A percentile compares a stretch with the other conserved stretches of the same genome.
These are phyloP conservation scores for Lasiosphaeriaceae sp. DNA, from an alignment of 495 filamentous ascomycete species.

Conservation along the genomic window DNA sequence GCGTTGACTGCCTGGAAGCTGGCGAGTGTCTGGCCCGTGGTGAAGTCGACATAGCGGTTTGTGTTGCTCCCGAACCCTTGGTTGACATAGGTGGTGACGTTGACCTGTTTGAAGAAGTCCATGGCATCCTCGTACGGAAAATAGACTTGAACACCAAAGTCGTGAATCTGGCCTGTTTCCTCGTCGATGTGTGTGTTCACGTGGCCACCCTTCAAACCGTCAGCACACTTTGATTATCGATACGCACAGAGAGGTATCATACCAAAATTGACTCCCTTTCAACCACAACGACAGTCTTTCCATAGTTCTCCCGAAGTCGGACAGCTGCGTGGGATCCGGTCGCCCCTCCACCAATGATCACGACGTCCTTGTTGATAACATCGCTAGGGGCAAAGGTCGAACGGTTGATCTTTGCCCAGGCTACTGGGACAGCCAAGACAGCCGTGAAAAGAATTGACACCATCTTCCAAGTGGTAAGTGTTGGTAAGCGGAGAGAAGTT, in stretches of 20 bases:
- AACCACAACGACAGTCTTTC: slow-evolving; percentile 37
- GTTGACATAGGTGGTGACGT: slow-evolving; percentile 20
- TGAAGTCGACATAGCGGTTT: slow-evolving; percentile 39
- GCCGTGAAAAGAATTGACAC: not conserved
- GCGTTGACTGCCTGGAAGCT: slow-evolving; percentile 15
- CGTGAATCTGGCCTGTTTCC: slow-evolving; percentile 26
- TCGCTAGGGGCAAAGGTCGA: too few species aligned
- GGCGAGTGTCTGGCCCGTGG: slow-evolving; percentile 26
- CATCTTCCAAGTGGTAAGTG: too few species aligned
- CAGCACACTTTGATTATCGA: not conserved
- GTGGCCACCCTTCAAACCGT: slow-evolving; percentile 36
- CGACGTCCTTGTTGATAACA: slow-evolving; percentile 26
- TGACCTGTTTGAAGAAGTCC: slow-evolving; percentile 35
- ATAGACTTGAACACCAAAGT: slow-evolving; percentile 39
- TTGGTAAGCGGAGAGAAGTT: too few species aligned
- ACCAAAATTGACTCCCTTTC: slow-evolving; percentile 38
- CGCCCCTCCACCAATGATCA: slow-evolving; percentile 43
- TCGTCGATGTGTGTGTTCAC: slow-evolving; percentile 41
- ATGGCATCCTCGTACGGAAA: slow-evolving; percentile 22
- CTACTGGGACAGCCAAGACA: not conserved
- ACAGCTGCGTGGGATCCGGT: slow-evolving; percentile 46
- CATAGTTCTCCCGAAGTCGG: slow-evolving; percentile 34
- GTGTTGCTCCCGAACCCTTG: slow-evolving; percentile 15
- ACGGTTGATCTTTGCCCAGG: too few species aligned
- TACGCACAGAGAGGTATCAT: too few species aligned